A percentile compares a stretch with the other conserved stretches of the same genome.
Conservation (phyloP, 1,139 yeast genomes). For the Saccharomycopsis hybrid region DNA sequence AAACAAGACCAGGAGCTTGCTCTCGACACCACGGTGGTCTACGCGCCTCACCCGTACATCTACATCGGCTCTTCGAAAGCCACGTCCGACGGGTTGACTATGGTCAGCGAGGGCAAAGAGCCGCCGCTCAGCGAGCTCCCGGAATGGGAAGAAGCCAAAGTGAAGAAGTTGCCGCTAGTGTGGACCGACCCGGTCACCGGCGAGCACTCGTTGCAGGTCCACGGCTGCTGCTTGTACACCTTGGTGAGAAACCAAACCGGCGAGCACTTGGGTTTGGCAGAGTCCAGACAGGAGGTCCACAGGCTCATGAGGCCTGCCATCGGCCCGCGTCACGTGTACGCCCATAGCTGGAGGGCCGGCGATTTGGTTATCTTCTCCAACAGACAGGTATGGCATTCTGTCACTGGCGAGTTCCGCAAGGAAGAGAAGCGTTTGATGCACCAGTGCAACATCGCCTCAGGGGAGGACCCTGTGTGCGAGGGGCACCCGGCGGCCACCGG, state of each 20-base stretch:
- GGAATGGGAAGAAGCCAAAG: conserved; percentile 69
- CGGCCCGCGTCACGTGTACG: conserved; percentile 62
- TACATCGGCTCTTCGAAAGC: conserved; percentile 76
- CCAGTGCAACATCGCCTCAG: conserved; percentile 87
- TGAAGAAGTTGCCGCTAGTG: conserved; percentile 73
- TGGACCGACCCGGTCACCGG: conserved; percentile 89
- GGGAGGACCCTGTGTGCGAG: conserved; percentile 50
- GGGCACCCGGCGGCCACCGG: conserved; percentile 18
- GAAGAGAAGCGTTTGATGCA: conserved; percentile 84
- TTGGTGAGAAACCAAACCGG: conserved; percentile 55
- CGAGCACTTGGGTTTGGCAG: conserved; percentile 49
- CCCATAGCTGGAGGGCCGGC: conserved; percentile 77
- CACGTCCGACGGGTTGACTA: conserved; percentile 77
- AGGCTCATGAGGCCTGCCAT: conserved; percentile 78
- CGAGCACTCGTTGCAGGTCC: conserved; percentile 75
- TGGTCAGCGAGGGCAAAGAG: conserved; percentile 77
- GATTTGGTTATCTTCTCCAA: conserved; percentile 80
- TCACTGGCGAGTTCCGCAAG: conserved; percentile 75
- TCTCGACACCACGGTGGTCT: conserved; percentile 67
- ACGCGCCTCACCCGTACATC: conserved; percentile 92
- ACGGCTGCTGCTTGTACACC: conserved; percentile 75
- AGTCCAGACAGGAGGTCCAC: conserved; percentile 67
- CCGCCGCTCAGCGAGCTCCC: conserved; percentile 61
- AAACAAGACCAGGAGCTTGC: conserved; percentile 70
- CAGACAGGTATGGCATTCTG: conserved; percentile 87